Percentiles rank a stretch among this genome's conserved stretches.
Conservation (phyloP, 2,329 filamentous ascomycete genomes). For the Colletotrichum abscissum region DNA sequence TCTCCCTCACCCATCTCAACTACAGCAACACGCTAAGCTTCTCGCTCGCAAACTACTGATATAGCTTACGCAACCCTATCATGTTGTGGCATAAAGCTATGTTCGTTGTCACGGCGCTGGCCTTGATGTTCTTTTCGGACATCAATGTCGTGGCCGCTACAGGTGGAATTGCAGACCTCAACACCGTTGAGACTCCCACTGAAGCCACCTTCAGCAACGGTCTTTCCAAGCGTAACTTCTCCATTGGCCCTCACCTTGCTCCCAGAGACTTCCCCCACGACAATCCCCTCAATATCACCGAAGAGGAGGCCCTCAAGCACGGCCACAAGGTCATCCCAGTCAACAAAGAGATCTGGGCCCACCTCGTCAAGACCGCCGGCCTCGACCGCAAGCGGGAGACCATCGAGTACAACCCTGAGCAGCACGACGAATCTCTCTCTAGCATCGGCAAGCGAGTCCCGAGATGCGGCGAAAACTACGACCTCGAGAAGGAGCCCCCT, state of each 20-base stretch:
- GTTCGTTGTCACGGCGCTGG: background rate
- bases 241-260: slow-evolving; percentile 15
- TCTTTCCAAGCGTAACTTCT: background rate
- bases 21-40: too few relatives aligned
- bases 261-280: slow-evolving; percentile 14
- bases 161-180: background rate
- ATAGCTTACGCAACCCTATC: background rate
- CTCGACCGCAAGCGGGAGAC: background rate
- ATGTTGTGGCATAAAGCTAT: background rate
- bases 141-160: background rate
- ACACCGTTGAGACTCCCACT: too few relatives aligned
- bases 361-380: slow-evolving; percentile 8
- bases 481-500: slow-evolving; percentile 7
- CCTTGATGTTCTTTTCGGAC: background rate
- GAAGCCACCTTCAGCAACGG: background rate
- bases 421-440: background rate
- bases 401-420: background rate
- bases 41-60: background rate
- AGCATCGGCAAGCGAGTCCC: too few relatives aligned
- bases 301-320: slow-evolving; percentile 20
- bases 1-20: background rate
- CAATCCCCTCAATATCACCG: slow-evolving; percentile 20
- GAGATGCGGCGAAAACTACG: background rate
- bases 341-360: slow-evolving; percentile 19
- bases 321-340: slow-evolving; percentile 25